Evolutionary conservation across 2,329 filamentous ascomycete genomes (phyloP).

Genomic region (Pseudogymnoascus sp.): DNA sequence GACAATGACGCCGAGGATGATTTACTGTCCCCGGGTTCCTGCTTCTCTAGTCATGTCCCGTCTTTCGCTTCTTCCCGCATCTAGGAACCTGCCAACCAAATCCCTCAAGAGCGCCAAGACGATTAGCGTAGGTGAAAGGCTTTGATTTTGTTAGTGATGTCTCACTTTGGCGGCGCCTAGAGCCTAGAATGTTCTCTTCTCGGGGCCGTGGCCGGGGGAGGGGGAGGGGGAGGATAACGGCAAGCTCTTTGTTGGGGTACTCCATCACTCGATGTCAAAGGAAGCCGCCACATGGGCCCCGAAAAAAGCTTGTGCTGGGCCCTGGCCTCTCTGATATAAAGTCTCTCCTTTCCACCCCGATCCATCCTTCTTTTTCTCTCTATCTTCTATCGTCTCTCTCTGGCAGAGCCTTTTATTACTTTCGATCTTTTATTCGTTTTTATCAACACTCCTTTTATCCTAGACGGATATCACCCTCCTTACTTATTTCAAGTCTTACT

Average conservation of each 20-base stretch:
- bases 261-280: not conserved
- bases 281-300: not conserved
- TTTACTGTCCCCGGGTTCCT: not conserved
- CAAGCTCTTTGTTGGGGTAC: not conserved
- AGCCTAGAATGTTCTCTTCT: not conserved
- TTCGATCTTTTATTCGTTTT: not conserved
- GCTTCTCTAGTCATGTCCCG: not conserved
- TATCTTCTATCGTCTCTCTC: not conserved
- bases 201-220: not conserved
- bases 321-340: not conserved
- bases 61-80: not conserved
- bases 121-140: not conserved
- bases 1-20: not conserved
- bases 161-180: not conserved
- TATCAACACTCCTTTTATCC: not conserved
- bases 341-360: not conserved
- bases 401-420: not conserved
- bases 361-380: not conserved
- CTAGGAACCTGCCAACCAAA: not conserved
- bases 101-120: not conserved
- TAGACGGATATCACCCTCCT: not conserved
- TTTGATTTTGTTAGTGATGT: not conserved
- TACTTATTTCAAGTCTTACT: not conserved
- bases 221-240: not conserved
- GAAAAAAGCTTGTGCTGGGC: not conserved